These are phyloP conservation scores for Lachancea dasiensis DNA, from an alignment of 805 yeast species.

Conservation along the genomic window DNA sequence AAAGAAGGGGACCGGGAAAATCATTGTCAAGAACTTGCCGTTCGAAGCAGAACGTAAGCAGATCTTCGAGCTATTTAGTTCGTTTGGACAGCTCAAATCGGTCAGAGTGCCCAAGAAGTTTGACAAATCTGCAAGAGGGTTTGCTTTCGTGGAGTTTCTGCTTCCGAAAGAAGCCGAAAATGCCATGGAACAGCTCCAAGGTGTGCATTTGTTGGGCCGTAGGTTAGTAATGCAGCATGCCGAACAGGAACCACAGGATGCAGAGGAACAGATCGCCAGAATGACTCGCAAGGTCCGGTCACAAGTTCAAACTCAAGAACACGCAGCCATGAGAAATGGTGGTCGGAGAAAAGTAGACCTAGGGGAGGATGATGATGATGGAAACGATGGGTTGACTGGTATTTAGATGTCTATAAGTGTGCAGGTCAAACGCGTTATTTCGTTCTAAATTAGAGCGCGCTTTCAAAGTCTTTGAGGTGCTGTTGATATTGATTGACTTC, in stretches of 20 bases:
- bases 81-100: conserved; percentile 91
- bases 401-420: conserved; percentile 9
- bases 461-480: conserved; percentile 47
- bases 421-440: neutral
- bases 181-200: conserved; percentile 90
- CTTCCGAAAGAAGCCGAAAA: conserved; percentile 85
- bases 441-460: conserved; percentile 31
- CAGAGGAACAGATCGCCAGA: conserved; percentile 83
- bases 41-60: conserved; percentile 94
- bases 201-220: conserved; percentile 95
- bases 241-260: conserved; percentile 70
- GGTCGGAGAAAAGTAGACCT: conserved; percentile 68
- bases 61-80: conserved; percentile 83
- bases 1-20: conserved; percentile 48
- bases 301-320: conserved; percentile 72
- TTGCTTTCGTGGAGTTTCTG: conserved; percentile 92
- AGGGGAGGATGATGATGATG: conserved; percentile 35
- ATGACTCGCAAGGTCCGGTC: conserved; percentile 81
- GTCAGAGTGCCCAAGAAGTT: conserved; percentile 95
- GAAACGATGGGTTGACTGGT: conserved; percentile 24
- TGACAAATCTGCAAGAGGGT: conserved; percentile 92
- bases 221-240: conserved; percentile 92
- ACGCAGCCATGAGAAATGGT: conserved; percentile 60
- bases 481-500: conserved; percentile 62
- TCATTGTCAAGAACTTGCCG: conserved; percentile 93